Conservation (phyloP, 1,284 basidiomycete genomes). For the Puccinia polysora region DNA sequence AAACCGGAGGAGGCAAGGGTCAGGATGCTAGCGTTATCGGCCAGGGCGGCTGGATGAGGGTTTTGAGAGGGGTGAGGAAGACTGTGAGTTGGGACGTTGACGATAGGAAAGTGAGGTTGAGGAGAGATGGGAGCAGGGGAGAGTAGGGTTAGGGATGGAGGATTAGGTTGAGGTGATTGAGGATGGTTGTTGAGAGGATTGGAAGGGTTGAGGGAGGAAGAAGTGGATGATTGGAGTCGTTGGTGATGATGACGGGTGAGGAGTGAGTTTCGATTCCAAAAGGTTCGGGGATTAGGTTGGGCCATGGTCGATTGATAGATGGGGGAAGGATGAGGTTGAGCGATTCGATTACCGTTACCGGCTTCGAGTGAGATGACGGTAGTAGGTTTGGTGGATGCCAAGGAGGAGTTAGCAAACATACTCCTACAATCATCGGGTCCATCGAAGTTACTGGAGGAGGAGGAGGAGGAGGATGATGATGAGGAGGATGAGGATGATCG, state of each 20-base stretch:
- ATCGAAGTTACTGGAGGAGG: background rate
- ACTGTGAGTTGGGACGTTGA: slow-evolving; percentile 35
- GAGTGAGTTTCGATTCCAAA: background rate
- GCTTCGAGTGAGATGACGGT: slow-evolving; percentile 39
- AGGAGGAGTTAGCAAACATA: slow-evolving; percentile 21
- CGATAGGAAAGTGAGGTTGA: slow-evolving; percentile 5
- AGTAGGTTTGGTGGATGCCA: slow-evolving; percentile 42
- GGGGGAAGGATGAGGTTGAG: slow-evolving; percentile 18
- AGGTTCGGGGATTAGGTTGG: slow-evolving; percentile 8
- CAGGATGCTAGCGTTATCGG: slow-evolving; percentile 43
- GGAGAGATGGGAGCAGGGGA: slow-evolving; percentile 7
- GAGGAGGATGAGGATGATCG: background rate
- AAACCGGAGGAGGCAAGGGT: slow-evolving; percentile 40
- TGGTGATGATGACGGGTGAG: slow-evolving; percentile 14
- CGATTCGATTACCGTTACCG: slow-evolving; percentile 30
- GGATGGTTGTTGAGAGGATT: background rate
- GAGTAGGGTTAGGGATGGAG: slow-evolving; percentile 14
- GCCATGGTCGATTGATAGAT: slow-evolving; percentile 7
- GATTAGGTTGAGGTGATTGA: slow-evolving; percentile 9
- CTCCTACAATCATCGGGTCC: slow-evolving; percentile 23
- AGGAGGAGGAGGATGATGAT: background rate
- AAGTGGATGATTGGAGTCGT: slow-evolving; percentile 11
- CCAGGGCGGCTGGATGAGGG: slow-evolving; percentile 37
- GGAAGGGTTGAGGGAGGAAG: background rate
- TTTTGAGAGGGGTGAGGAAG: slow-evolving; percentile 43